Base-by-base conservation (phyloP, 331 rosid species). In the Stylosanthes scabra region DNA sequence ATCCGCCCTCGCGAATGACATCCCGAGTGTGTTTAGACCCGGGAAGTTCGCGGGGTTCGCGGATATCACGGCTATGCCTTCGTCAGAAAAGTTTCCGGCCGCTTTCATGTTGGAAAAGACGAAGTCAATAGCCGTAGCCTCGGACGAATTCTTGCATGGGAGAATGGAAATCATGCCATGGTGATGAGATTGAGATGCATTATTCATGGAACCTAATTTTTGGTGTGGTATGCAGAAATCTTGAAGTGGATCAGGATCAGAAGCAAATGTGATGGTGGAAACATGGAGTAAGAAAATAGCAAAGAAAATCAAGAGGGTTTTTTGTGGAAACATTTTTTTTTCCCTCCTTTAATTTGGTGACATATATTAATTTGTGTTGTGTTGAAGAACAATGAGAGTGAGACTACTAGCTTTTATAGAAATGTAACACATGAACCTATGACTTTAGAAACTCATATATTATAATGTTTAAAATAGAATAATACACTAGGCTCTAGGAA, bases 191-290 rank as follows among this genome's bases (percentile, higher is more conserved):
- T n/a, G n/a, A n/a, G 78, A 6, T 25, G 80, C 63, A 81, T 42
- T 83, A 81, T 42, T 83, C 14, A 67, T 67, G 62, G 82, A 67
- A 11, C 86, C 72, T 45, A 61, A 83, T 63, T 11, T 86, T 34
- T 85, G 86, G 78, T 86, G 83, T 62, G 96, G 91, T 68, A 94
- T 80, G 95, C 99, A 95, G 45, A 84, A 92, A 74, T 95, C 99
- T 79, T 95, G 99, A 16, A 95, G 46, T 39, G 99, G 96, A 68
- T 95, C 99, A 42, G 99, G 99, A 62, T 95, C 99, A 8, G 99
- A 84, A 59, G 97, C 93, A 11, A 80, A 49, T 78, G 81, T 58
- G 65, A 61, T 52, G 27, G 28, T 74, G 44, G 63, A 50, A 28
- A 70, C 56, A 60, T 56, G 76, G 56, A 88, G 76, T 73, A 72